phyloP scores from a whole-genome alignment of 306 rosid species.

The Prunus mongolica region DNA sequence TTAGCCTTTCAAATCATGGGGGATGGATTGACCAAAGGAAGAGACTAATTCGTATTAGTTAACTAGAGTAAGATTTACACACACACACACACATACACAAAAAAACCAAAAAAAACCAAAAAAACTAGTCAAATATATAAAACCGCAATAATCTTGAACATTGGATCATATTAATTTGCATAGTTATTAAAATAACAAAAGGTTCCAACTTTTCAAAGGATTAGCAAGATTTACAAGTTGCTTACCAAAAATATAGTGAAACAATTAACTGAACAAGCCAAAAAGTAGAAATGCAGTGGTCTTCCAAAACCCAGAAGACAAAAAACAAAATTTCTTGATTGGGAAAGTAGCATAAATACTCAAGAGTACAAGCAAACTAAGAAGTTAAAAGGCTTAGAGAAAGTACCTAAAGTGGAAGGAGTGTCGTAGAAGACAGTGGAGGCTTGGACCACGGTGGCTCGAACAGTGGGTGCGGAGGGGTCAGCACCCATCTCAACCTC shows the following conservation, averaged over 20 bases:
- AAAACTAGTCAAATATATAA: background rate
- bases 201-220: background rate
- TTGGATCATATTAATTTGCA: background rate
- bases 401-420: conserved; percentile 72
- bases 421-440: conserved; percentile 91
- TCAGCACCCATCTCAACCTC: conserved; percentile 79
- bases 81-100: background rate
- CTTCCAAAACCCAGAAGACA: background rate
- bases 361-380: background rate
- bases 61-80: background rate
- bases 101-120: too few relatives aligned
- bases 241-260: background rate
- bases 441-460: conserved; percentile 93
- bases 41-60: background rate
- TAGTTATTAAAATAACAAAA: background rate
- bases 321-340: background rate
- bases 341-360: background rate
- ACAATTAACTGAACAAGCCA: background rate
- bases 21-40: too few relatives aligned
- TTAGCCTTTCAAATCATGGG: too few relatives aligned
- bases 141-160: background rate
- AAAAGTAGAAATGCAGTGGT: too few relatives aligned
- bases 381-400: background rate
- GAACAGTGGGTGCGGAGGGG: conserved; percentile 47
- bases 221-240: background rate